These are phyloP conservation scores for Theobroma cacao DNA, from an alignment of 345 rosid genomes.

Conservation along the genomic window DNA sequence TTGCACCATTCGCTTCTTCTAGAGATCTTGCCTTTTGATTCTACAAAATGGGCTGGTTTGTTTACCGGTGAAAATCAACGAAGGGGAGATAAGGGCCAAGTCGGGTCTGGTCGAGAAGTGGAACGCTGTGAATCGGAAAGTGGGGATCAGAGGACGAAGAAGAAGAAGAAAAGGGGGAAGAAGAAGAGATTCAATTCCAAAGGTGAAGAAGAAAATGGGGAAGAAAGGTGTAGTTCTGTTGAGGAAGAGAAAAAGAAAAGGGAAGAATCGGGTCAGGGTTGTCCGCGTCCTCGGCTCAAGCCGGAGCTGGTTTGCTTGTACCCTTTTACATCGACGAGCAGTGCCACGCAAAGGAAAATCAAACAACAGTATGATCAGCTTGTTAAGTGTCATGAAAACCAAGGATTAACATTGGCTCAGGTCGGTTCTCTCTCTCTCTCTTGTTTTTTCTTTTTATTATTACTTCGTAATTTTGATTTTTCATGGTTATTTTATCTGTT, in stretches of 20 bases:
- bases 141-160: slow-evolving; percentile 38
- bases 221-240: slow-evolving; percentile 20
- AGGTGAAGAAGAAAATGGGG: slow-evolving; percentile 31
- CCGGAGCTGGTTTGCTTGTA: slow-evolving; percentile 70
- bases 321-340: slow-evolving; percentile 76
- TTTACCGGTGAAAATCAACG: background rate
- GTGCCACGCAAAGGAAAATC: slow-evolving; percentile 94
- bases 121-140: slow-evolving; percentile 13
- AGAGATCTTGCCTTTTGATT: slow-evolving; percentile 50
- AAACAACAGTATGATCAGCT: slow-evolving; percentile 84
- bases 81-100: slow-evolving; percentile 10
- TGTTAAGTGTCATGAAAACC: slow-evolving; percentile 60
- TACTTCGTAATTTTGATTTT: background rate
- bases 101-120: slow-evolving; percentile 24
- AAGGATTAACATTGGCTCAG: slow-evolving; percentile 79
- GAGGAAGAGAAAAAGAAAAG: slow-evolving; percentile 13
- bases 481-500: background rate
- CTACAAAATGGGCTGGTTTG: slow-evolving; percentile 33
- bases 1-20: slow-evolving; percentile 50
- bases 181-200: slow-evolving; percentile 33
- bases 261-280: slow-evolving; percentile 29
- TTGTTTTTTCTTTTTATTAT: background rate
- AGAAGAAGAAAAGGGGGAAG: slow-evolving; percentile 59
- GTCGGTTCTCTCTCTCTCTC: slow-evolving; percentile 30
- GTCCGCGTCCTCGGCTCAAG: slow-evolving; percentile 33